Base-by-base conservation (phyloP, 2,329 filamentous ascomycete species). In the Cladosporium sp. region DNA sequence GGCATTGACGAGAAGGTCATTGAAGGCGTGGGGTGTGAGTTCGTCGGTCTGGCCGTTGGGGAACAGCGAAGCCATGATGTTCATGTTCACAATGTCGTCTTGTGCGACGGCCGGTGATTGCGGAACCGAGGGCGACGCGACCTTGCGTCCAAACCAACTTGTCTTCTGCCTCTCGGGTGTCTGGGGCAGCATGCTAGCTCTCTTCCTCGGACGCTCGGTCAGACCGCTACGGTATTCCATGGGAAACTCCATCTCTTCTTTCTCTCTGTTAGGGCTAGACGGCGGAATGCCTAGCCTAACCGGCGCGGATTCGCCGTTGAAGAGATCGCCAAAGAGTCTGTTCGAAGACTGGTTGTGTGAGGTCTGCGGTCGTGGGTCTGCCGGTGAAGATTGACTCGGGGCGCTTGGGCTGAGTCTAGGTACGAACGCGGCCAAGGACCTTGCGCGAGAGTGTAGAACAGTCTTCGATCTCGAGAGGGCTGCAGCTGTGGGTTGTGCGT, bases 1-100 rank as follows among this genome's bases (percentile, higher is more conserved):
- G 43, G 81, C 81, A 58, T 80, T 80, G 28, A 73, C 68, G 41
- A 80, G 75, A 10, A 85, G 73, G 52, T 76, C 74, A 61, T 81
- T 75, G 68, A 82, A 78, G 1, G 78, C 76, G 40, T 77, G 74
- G 4, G 79, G 77, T 2, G 73, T 73, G 14, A 75, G 70, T 2
- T 77, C 70, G 56, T 77, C 72, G 11, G 72, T 66, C 1, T 73
- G 70, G 2, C 75, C 76, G 34, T 76, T 67, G 5, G 80, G 78
- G 58, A 80, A 82, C 38, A 84, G 73, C 5, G 77, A 70, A 28
- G 73, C 70, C 34, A 71, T 68, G 58, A 83, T 75, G 63, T 82
- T 77, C 41, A 83, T 64, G 51, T 74, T 77, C 7, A 79, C 65
- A 19, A 83, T 68, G 53, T 79, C 75, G 59, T 84, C 80, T 37